These are phyloP conservation scores for Paradendryphiella salina DNA, from an alignment of 2,329 filamentous ascomycete species.

Conservation along the genomic window DNA sequence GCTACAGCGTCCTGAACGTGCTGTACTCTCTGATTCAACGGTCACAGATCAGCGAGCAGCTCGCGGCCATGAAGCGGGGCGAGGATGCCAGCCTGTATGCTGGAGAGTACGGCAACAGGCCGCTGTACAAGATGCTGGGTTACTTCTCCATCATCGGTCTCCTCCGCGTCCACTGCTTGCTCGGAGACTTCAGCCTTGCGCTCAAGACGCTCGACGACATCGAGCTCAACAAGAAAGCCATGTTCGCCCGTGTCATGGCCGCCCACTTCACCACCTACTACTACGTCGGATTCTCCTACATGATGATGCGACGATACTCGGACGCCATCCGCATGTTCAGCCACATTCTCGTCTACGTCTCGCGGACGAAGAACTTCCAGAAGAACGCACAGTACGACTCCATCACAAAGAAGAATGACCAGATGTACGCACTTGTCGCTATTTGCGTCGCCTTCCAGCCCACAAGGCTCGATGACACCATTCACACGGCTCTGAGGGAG, in stretches of 20 bases:
- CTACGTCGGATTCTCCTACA: slow-evolving; percentile 99
- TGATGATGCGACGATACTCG: slow-evolving; percentile 99
- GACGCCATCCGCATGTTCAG: slow-evolving; percentile 99
- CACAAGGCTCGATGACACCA: slow-evolving; percentile 95
- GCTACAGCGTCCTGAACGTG: slow-evolving; percentile 98
- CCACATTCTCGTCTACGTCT: slow-evolving; percentile 99
- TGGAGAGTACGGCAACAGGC: slow-evolving; percentile 92
- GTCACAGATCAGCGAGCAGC: slow-evolving; percentile 97
- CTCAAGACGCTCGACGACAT: slow-evolving; percentile 99
- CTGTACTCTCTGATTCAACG: slow-evolving; percentile 98
- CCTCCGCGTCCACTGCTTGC: slow-evolving; percentile 90
- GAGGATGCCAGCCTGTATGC: slow-evolving; percentile 87
- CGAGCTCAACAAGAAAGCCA: slow-evolving; percentile 99
- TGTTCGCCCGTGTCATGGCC: slow-evolving; percentile 99
- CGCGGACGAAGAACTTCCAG: slow-evolving; percentile 99
- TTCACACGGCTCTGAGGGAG: slow-evolving; percentile 95
- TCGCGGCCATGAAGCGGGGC: slow-evolving; percentile 89
- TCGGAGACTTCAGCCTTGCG: slow-evolving; percentile 96
- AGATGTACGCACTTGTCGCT: slow-evolving; percentile 98
- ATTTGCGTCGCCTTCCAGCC: slow-evolving; percentile 99
- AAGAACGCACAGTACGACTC: slow-evolving; percentile 98
- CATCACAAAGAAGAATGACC: slow-evolving; percentile 99
- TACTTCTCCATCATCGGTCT: slow-evolving; percentile 99
- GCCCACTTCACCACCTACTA: slow-evolving; percentile 99
- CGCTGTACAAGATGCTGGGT: slow-evolving; percentile 95